Base-by-base conservation (phyloP, 2,329 filamentous ascomycete genomes). In the Tolypocladium amazonense region DNA sequence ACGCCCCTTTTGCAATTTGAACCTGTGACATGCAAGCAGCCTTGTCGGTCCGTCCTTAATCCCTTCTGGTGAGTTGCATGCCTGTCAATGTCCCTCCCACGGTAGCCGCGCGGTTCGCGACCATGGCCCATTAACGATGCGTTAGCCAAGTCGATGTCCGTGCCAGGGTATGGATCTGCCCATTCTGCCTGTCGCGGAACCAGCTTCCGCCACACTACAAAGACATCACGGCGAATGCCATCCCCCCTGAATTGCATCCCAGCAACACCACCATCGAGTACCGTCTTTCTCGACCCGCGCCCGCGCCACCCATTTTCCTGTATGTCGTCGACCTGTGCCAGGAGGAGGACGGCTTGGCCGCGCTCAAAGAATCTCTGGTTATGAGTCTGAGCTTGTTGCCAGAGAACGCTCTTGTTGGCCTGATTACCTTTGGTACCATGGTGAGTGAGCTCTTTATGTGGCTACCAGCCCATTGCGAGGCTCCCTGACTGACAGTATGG, bases 21-120 rank as follows among this genome's bases (percentile, higher is more conserved):
- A 76, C 94, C 94, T 23, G 91, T 99, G 50, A 92, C 90, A 62
- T 99, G 94, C 86, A 97, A 97, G 77, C 85, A 89, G 73, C 94
- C 94, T 63, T 99, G 94, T 76, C 88, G 92, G 75, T 93, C 93
- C 59, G 92, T 97, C 43, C 81, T 99, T 73, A 99, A 99, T 73
- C 94, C 94, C 53, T 97, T 92, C 81, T 97, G 93, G 92, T 95
- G 82, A 70, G 84, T 70, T 52, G 35, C 20, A 25, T 33, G 18
- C 33, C 35, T 50, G 33, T 56, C 30, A 2, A 61, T 4, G 8
- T 18, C 20, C 30, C n/a, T 20, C 12, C n/a, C 30, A 6, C 9
- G 18, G 20, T 8, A 35, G 20, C 20, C n/a, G 50, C 50, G 50
- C 14, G 30, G 30, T 20, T 35, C 30, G 30, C 20, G 50, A 54